Evolutionary conservation across 148 eudicot species (phyloP).

Genomic region (Rhododendron kiyosumense): DNA sequence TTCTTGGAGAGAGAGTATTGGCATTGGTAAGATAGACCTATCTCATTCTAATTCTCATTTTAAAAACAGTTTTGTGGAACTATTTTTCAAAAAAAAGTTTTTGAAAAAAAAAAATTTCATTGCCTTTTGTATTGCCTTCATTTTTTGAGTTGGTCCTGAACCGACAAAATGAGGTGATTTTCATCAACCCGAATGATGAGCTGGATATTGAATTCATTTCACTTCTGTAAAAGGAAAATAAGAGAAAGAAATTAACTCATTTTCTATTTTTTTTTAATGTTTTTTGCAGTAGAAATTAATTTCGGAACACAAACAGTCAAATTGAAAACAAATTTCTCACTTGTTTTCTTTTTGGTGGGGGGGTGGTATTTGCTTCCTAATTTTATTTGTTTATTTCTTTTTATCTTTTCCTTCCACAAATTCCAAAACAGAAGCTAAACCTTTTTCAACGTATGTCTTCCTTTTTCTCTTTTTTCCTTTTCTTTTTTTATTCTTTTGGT

Average conservation of each 20-base stretch:
- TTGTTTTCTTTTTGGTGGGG: no score
- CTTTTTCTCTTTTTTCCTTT: background rate
- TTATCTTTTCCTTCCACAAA: background rate
- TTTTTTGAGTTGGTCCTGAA: no score
- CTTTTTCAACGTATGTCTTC: constrained; percentile 2
- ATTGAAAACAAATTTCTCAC: background rate
- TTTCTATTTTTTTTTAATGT: no score
- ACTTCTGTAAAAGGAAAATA: no score
- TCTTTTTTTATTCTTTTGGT: background rate
- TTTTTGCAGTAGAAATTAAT: background rate
- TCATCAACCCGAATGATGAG: no score
- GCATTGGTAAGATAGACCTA: constrained; percentile 21
- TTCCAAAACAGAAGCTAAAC: background rate
- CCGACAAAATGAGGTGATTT: no score
- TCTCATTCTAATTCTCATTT: background rate
- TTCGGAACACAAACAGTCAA: background rate
- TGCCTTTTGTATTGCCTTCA: no score
- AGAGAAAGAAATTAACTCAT: no score
- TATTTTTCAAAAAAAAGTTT: background rate
- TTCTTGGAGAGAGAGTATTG: constrained; percentile 73
- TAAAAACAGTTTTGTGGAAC: background rate
- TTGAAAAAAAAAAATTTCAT: no score
- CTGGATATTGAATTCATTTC: no score
- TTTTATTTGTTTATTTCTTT: background rate
- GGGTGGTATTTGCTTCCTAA: background rate